These are phyloP conservation scores for Metarhizium robertsii DNA, from an alignment of 2,329 filamentous ascomycete genomes.

Conservation along the genomic window DNA sequence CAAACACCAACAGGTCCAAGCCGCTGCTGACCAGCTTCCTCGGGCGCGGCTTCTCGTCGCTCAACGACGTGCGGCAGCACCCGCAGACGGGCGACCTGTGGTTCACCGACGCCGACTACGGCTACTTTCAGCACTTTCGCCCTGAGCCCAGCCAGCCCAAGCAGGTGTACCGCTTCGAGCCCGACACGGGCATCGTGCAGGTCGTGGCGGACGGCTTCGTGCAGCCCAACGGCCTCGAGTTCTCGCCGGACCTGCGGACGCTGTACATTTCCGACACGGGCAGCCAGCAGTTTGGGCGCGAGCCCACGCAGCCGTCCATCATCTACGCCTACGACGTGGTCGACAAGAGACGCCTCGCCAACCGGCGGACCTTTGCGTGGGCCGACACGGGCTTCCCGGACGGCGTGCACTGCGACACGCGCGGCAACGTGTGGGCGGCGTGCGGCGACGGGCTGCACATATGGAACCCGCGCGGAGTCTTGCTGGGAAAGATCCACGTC, in stretches of 20 bases:
- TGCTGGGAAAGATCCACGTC: slow-evolving; percentile 44
- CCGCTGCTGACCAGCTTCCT: slow-evolving; percentile 50
- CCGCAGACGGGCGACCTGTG: slow-evolving; percentile 48
- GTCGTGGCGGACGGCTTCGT: slow-evolving; percentile 49
- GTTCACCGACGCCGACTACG: slow-evolving; percentile 55
- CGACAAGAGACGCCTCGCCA: slow-evolving; percentile 11
- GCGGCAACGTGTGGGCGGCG: slow-evolving; percentile 45
- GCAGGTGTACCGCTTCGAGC: slow-evolving; percentile 50
- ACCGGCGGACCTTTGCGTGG: slow-evolving; percentile 47
- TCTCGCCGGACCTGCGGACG: slow-evolving; percentile 41
- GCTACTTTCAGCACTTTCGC: slow-evolving; percentile 48
- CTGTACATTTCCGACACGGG: slow-evolving; percentile 51
- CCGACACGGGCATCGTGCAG: slow-evolving; percentile 37
- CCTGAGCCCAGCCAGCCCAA: slow-evolving; percentile 41
- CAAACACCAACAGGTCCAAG: slow-evolving; percentile 6
- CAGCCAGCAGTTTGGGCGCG: slow-evolving; percentile 9
- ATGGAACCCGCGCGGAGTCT: slow-evolving; percentile 34
- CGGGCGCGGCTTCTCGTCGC: slow-evolving; percentile 49
- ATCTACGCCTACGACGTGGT: slow-evolving; percentile 9
- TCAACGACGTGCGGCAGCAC: slow-evolving; percentile 49
- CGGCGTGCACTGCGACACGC: slow-evolving; percentile 46
- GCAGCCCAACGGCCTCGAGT: slow-evolving; percentile 47
- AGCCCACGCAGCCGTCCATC: slow-evolving; percentile 2
- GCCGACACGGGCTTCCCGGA: slow-evolving; percentile 46
- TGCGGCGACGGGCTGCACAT: slow-evolving; percentile 40